Evolutionary conservation across 2,329 filamentous ascomycete genomes (phyloP).

Genomic region (Aspergillus alliaceus): DNA sequence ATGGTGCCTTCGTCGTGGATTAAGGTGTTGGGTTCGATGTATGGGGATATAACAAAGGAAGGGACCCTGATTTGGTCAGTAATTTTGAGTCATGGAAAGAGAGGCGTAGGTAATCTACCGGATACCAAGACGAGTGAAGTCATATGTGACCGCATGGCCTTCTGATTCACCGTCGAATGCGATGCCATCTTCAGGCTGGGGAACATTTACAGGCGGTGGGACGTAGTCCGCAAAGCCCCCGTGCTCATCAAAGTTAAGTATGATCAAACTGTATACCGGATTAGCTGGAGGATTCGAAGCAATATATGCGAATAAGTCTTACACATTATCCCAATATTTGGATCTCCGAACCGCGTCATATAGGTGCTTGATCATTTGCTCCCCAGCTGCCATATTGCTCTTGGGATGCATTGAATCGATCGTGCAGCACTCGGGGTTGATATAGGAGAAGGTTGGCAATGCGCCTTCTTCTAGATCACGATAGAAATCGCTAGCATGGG

Average conservation of each 20-base stretch:
- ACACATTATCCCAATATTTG: slow-evolving; percentile 40
- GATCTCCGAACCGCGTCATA: slow-evolving; percentile 44
- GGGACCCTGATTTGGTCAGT: slow-evolving; percentile 33
- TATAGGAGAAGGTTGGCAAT: slow-evolving; percentile 67
- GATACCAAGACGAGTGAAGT: slow-evolving; percentile 42
- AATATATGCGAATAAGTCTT: background rate
- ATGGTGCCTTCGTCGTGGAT: slow-evolving; percentile 41
- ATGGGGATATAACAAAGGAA: slow-evolving; percentile 39
- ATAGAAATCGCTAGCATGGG: slow-evolving; percentile 53
- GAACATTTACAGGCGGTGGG: slow-evolving; percentile 37
- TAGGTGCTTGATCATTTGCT: slow-evolving; percentile 42
- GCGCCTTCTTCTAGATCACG: slow-evolving; percentile 62
- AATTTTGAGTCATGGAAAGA: too few species aligned
- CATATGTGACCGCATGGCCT: slow-evolving; percentile 34
- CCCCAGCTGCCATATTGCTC: slow-evolving; percentile 39
- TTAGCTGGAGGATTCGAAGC: background rate
- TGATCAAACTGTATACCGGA: slow-evolving; percentile 28
- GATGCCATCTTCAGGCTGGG: slow-evolving; percentile 34
- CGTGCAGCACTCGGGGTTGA: slow-evolving; percentile 43
- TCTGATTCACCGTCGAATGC: slow-evolving; percentile 32
- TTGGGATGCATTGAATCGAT: slow-evolving; percentile 42
- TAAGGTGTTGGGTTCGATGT: slow-evolving; percentile 31
- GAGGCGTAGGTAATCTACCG: too few species aligned
- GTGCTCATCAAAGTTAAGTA: slow-evolving; percentile 45
- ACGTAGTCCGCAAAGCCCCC: slow-evolving; percentile 45